These are phyloP conservation scores for Pyricularia sp. DNA, from an alignment of 2,329 filamentous ascomycete species.

Conservation along the genomic window DNA sequence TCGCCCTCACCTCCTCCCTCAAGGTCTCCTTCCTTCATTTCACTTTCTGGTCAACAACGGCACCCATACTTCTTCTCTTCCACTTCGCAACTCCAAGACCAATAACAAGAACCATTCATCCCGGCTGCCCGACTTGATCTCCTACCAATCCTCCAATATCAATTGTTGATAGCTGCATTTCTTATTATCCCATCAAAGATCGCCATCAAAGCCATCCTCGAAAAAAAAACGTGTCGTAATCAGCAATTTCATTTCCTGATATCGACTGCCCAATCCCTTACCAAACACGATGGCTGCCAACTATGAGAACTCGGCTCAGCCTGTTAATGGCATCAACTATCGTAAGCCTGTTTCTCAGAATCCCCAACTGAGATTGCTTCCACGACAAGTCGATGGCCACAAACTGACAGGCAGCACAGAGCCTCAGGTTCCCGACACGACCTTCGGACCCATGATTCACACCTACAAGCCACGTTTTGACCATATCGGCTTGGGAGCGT, in stretches of 20 bases:
- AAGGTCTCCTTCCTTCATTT: not conserved
- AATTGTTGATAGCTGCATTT: not conserved
- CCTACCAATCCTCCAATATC: not conserved
- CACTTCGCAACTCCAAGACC: not conserved
- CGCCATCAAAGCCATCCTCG: not conserved
- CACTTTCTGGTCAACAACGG: not conserved
- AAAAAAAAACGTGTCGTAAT: not conserved
- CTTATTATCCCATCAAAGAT: not conserved
- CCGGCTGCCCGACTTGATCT: not conserved
- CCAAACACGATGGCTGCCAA: slow-evolving; percentile 19
- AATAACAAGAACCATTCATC: not conserved
- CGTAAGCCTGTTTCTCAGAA: slow-evolving; percentile 10
- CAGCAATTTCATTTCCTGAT: not conserved
- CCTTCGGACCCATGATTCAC: slow-evolving; percentile 40
- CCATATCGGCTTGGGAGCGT: slow-evolving; percentile 8
- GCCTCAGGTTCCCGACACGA: slow-evolving; percentile 45
- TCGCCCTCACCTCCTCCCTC: not conserved
- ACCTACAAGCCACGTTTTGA: slow-evolving; percentile 43
- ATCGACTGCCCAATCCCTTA: not conserved
- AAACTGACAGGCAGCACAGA: slow-evolving; percentile 13
- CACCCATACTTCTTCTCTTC: not conserved
- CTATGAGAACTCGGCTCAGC: slow-evolving; percentile 29
- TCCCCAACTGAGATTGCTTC: not conserved
- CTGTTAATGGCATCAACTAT: slow-evolving; percentile 33
- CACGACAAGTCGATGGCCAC: not conserved